These are phyloP conservation scores for Apiotrichum domesticum DNA, from an alignment of 1,284 basidiomycete species.

Conservation along the genomic window DNA sequence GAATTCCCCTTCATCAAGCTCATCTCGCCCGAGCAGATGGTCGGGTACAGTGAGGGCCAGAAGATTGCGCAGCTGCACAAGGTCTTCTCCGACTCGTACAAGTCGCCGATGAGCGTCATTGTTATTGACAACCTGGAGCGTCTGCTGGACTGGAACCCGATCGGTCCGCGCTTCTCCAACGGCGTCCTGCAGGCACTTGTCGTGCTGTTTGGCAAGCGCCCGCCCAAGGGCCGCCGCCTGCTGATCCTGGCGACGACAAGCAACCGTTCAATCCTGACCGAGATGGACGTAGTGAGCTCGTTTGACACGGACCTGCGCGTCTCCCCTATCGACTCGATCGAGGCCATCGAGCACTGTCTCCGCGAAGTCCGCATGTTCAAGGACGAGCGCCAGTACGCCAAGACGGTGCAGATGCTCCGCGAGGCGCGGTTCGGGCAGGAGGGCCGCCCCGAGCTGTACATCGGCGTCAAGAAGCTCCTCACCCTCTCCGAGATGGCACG, in stretches of 20 bases:
- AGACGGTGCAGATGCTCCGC: constrained; percentile 53
- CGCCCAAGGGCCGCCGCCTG: constrained; percentile 92
- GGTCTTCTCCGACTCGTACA: constrained; percentile 92
- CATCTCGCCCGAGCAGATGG: constrained; percentile 93
- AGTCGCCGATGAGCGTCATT: constrained; percentile 91
- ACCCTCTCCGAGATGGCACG: constrained; percentile 93
- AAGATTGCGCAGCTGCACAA: constrained; percentile 92
- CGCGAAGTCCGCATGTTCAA: constrained; percentile 83
- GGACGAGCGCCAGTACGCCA: constrained; percentile 54
- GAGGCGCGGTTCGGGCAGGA: constrained; percentile 67
- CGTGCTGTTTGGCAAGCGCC: constrained; percentile 80
- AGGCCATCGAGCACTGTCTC: constrained; percentile 69
- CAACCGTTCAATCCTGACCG: constrained; percentile 75
- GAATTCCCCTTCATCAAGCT: constrained; percentile 98
- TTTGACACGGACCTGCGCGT: constrained; percentile 88
- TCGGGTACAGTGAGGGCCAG: constrained; percentile 83
- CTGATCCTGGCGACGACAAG: constrained; percentile 91
- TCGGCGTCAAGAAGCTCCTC: constrained; percentile 92
- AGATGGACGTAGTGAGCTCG: constrained; percentile 79
- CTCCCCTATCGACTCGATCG: constrained; percentile 69
- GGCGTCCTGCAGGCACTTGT: constrained; percentile 84
- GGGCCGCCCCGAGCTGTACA: constrained; percentile 55
- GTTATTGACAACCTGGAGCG: constrained; percentile 95
- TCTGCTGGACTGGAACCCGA: constrained; percentile 92
- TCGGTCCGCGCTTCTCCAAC: constrained; percentile 95